Percentiles rank a stretch among this genome's conserved stretches.
Conservation (phyloP, 805 yeast genomes). For the Candida nanaspora region DNA sequence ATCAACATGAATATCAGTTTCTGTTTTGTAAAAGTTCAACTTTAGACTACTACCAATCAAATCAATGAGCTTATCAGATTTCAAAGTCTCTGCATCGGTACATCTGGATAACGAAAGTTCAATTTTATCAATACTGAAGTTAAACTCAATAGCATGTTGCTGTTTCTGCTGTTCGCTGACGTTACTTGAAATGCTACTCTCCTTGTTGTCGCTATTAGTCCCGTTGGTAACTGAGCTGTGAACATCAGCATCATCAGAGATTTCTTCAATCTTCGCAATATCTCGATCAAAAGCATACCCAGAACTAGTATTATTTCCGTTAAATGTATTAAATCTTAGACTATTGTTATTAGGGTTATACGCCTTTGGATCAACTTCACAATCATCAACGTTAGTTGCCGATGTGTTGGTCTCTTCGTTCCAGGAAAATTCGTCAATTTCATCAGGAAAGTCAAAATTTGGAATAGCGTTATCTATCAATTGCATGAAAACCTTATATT, state of each 20-base stretch:
- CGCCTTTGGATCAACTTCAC: neutral
- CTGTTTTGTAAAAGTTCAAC: constrained; percentile 53
- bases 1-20: constrained; percentile 56
- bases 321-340: neutral
- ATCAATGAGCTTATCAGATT: constrained; percentile 64
- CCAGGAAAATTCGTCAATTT: constrained; percentile 2
- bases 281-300: neutral
- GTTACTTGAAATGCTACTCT: too few species aligned
- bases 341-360: neutral
- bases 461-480: constrained; percentile 69
- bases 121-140: constrained; percentile 60
- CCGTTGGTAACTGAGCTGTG: too few species aligned
- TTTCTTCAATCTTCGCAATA: constrained; percentile 6
- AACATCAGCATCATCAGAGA: constrained; percentile 10
- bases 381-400: neutral
- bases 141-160: constrained; percentile 68
- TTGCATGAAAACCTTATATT: constrained; percentile 82
- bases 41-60: constrained; percentile 59
- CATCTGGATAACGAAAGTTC: constrained; percentile 62
- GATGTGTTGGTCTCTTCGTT: neutral
- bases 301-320: neutral
- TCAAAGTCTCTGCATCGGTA: constrained; percentile 49
- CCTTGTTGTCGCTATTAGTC: too few species aligned
- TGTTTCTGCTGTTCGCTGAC: constrained; percentile 4
- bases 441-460: constrained; percentile 21